Percentiles rank a stretch among this genome's conserved stretches.
phyloP scores from a whole-genome alignment of 805 yeast genomes.

The Metschnikowia proteae region DNA sequence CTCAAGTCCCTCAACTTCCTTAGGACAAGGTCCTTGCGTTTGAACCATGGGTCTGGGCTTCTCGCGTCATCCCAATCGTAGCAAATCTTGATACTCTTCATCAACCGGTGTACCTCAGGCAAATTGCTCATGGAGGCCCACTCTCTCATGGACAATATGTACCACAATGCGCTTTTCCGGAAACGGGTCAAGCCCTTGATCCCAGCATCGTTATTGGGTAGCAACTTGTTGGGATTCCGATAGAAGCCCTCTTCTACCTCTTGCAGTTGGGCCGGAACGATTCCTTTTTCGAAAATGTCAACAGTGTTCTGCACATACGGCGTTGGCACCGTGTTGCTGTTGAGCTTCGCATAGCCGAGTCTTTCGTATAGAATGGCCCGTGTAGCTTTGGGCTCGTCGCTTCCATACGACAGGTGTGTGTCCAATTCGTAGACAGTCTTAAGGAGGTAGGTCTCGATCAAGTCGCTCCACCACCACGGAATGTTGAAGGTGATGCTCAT shows the following conservation, averaged over 20 bases:
- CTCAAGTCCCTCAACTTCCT: slow-evolving; percentile 17
- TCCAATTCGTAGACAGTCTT: slow-evolving; percentile 44
- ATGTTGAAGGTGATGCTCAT: slow-evolving; percentile 39
- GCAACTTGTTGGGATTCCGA: slow-evolving; percentile 33
- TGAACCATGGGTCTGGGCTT: slow-evolving; percentile 28
- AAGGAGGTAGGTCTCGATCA: slow-evolving; percentile 43
- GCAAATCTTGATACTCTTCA: slow-evolving; percentile 25
- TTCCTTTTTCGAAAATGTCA: slow-evolving; percentile 12
- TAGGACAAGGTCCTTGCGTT: slow-evolving; percentile 29
- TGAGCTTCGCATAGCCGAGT: slow-evolving; percentile 26
- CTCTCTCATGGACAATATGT: slow-evolving; percentile 66
- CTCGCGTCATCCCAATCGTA: slow-evolving; percentile 17
- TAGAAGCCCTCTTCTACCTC: slow-evolving; percentile 31
- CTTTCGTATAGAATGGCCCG: slow-evolving; percentile 43
- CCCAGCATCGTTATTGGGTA: slow-evolving; percentile 33
- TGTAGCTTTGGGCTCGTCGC: slow-evolving; percentile 45
- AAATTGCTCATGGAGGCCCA: slow-evolving; percentile 42
- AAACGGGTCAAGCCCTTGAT: slow-evolving; percentile 54
- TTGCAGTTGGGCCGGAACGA: slow-evolving; percentile 6
- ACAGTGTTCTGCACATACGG: slow-evolving; percentile 7
- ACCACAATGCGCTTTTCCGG: slow-evolving; percentile 78
- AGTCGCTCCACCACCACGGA: slow-evolving; percentile 45
- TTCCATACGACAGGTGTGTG: slow-evolving; percentile 35
- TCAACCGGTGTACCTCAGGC: slow-evolving; percentile 24
- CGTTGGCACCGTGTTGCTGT: slow-evolving; percentile 13